These are phyloP conservation scores for Phaeoacremonium minimum DNA, from an alignment of 2,329 filamentous ascomycete species.

Conservation along the genomic window DNA sequence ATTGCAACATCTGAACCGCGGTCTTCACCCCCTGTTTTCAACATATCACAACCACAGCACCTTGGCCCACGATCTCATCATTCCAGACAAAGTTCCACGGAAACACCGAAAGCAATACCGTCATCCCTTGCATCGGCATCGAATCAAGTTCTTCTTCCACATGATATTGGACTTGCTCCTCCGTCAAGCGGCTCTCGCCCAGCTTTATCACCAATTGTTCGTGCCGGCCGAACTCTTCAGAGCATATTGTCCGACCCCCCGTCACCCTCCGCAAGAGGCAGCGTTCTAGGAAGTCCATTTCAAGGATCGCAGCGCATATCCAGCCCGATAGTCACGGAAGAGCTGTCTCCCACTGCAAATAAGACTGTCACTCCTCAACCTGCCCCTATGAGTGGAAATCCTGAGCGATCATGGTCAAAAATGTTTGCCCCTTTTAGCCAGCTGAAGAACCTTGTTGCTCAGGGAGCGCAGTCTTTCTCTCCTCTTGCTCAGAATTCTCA, in stretches of 20 bases:
- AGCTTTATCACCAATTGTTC: conserved; percentile 52
- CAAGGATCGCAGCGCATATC: conserved; percentile 29
- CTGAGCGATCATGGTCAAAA: conserved; percentile 20
- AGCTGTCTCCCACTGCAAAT: too few species aligned
- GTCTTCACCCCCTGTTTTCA: conserved; percentile 27
- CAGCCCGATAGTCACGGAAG: conserved; percentile 20
- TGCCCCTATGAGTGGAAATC: too few species aligned
- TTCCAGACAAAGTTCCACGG: conserved; percentile 15
- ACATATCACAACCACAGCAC: conserved; percentile 1
- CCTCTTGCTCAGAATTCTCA: conserved; percentile 13
- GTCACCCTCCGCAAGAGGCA: conserved; percentile 47
- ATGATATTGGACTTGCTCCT: conserved; percentile 12
- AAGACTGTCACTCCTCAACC: too few species aligned
- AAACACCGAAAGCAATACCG: conserved; percentile 16
- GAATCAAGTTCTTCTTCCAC: background rate
- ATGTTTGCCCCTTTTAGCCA: conserved; percentile 22
- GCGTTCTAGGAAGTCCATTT: conserved; percentile 53
- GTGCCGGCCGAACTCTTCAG: conserved; percentile 51
- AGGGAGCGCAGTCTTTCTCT: conserved; percentile 21
- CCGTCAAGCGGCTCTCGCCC: conserved; percentile 30
- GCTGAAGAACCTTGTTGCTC: conserved; percentile 22
- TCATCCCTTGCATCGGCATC: conserved; percentile 9
- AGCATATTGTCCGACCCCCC: conserved; percentile 56
- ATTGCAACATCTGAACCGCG: conserved; percentile 18
- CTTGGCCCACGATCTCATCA: conserved; percentile 12